Evolutionary conservation across 192 early-diverging fungal genomes (phyloP).

Genomic region (Bifiguratus adelaidae): DNA sequence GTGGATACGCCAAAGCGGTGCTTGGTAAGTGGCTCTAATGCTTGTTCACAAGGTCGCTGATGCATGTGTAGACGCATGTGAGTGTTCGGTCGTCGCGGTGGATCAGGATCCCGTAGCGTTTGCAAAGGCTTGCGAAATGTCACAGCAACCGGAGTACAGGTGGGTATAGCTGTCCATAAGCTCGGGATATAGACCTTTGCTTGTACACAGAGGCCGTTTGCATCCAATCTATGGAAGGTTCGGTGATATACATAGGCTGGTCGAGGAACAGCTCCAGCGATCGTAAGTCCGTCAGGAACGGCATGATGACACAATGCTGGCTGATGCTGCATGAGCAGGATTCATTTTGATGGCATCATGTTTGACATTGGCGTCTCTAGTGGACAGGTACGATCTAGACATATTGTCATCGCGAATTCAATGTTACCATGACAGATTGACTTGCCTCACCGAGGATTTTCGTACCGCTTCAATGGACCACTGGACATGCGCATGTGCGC

Average conservation of each 20-base stretch:
- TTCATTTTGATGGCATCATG: conserved; percentile 55
- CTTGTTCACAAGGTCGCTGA: background rate
- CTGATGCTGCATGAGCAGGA: conserved; percentile 5
- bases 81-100: conserved; percentile 52
- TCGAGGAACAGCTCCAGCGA: conserved; percentile 15
- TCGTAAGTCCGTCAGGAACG: background rate
- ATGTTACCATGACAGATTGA: conserved; percentile 21
- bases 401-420: background rate
- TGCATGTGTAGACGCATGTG: conserved; percentile 16
- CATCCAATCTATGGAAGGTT: conserved; percentile 47
- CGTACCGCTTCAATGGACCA: conserved; percentile 50
- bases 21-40: conserved; percentile 28
- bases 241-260: conserved; percentile 32
- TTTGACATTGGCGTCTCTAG: conserved; percentile 70
- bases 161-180: conserved; percentile 2
- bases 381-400: conserved; percentile 25
- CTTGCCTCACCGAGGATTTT: conserved; percentile 55
- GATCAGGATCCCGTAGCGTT: conserved; percentile 63
- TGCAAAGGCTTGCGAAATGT: conserved; percentile 36
- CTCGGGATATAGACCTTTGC: background rate
- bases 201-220: conserved; percentile 27
- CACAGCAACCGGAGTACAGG: conserved; percentile 17
- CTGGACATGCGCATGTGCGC: conserved; percentile 79
- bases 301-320: background rate
- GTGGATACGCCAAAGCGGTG: conserved; percentile 56